These are phyloP conservation scores for Neopestalotiopsis clavispora DNA, from an alignment of 2,329 filamentous ascomycete species.

Conservation along the genomic window DNA sequence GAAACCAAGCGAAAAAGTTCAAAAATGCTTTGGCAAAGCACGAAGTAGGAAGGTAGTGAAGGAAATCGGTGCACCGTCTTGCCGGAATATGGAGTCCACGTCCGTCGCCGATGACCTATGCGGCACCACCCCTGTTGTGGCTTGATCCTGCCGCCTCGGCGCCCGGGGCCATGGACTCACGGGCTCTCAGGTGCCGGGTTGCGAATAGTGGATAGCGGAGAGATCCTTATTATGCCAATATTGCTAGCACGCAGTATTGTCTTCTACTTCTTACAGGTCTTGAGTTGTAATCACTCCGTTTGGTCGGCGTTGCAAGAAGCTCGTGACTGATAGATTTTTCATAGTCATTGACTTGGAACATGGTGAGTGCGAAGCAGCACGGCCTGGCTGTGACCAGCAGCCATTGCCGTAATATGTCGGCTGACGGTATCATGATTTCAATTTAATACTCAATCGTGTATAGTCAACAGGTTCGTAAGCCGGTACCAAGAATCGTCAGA, in stretches of 20 bases:
- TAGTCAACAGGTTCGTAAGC: too few species aligned
- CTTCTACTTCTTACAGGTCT: neutral
- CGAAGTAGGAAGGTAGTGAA: neutral
- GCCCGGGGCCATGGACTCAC: neutral
- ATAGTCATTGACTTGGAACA: neutral
- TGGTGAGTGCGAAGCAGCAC: too few species aligned
- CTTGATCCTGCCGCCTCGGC: neutral
- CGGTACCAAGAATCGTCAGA: too few species aligned
- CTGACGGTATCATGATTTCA: too few species aligned
- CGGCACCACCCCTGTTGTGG: neutral
- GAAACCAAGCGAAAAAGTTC: neutral
- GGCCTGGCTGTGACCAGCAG: too few species aligned
- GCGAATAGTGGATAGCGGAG: neutral
- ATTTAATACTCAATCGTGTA: too few species aligned
- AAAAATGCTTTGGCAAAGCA: neutral
- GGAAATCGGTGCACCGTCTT: neutral
- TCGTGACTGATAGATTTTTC: neutral
- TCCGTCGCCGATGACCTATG: neutral
- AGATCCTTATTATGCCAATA: neutral
- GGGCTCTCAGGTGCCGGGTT: neutral
- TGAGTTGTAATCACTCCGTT: neutral
- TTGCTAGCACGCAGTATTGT: neutral
- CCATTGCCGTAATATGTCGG: too few species aligned
- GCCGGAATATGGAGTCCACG: neutral
- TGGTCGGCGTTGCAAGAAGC: neutral